These are phyloP conservation scores for Chaetoceros tenuissimus DNA, from an alignment of 108 stramenopile genomes.

Conservation along the genomic window DNA sequence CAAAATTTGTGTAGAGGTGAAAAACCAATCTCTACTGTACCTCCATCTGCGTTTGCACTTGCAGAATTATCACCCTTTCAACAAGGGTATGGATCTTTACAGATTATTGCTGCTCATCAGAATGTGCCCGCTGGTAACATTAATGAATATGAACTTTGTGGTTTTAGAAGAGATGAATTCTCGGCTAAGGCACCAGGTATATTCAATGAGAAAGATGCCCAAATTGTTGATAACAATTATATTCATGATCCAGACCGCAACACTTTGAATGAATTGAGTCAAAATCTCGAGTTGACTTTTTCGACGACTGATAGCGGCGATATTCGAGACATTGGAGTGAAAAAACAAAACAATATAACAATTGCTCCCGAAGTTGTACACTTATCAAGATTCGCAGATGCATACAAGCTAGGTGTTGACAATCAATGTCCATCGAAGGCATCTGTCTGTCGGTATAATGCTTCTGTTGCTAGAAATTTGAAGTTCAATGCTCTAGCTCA, in stretches of 20 bases:
- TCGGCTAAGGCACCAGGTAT: conserved; percentile 50
- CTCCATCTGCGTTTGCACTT: conserved; percentile 69
- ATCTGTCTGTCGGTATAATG: conserved; percentile 65
- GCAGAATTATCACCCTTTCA: conserved; percentile 82
- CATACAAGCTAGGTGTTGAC: conserved; percentile 50
- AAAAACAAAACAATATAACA: conserved; percentile 23
- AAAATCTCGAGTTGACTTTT: conserved; percentile 33
- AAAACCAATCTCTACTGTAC: conserved; percentile 55
- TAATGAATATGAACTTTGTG: conserved; percentile 29
- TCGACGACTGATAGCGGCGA: conserved; percentile 65
- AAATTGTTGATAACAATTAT: background rate
- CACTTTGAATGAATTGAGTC: background rate
- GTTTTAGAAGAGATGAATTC: conserved; percentile 26
- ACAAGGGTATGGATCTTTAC: conserved; percentile 63
- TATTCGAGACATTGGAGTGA: conserved; percentile 30
- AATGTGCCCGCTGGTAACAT: conserved; percentile 28
- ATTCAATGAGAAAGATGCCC: conserved; percentile 12
- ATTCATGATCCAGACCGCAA: background rate
- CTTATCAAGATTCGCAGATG: conserved; percentile 64
- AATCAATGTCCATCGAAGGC: conserved; percentile 33
- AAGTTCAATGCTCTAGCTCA: conserved; percentile 41
- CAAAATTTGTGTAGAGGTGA: conserved; percentile 63
- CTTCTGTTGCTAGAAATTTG: conserved; percentile 45
- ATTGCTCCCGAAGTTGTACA: conserved; percentile 77
- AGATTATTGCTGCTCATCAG: conserved; percentile 69